These are phyloP conservation scores for Cinnamomum chago DNA, from an alignment of 164 flowering plant genomes.

Conservation along the genomic window DNA sequence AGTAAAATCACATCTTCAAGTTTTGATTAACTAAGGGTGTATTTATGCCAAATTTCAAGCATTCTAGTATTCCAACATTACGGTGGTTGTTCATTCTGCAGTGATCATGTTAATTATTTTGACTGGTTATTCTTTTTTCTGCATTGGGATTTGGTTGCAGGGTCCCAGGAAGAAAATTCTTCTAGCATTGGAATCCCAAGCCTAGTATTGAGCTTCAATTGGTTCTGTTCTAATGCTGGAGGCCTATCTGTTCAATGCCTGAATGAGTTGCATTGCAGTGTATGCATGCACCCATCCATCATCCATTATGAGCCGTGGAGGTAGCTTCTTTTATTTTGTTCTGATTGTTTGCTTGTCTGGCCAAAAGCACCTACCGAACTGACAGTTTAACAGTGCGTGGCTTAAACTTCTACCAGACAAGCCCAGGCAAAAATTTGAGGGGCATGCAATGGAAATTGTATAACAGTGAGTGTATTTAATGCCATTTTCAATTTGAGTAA, in stretches of 20 bases:
- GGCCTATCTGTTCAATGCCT: background rate
- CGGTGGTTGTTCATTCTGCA: background rate
- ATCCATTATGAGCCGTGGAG: constrained; percentile 5
- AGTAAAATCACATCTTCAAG: background rate
- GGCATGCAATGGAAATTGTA: too few species aligned
- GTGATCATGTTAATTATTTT: background rate
- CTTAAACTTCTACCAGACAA: too few species aligned
- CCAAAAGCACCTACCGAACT: background rate
- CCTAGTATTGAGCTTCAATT: constrained; percentile 9
- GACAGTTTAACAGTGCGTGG: too few species aligned
- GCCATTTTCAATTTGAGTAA: too few species aligned
- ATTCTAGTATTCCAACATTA: too few species aligned
- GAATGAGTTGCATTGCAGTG: background rate
- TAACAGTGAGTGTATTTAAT: too few species aligned
- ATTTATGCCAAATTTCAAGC: background rate
- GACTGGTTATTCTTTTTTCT: background rate
- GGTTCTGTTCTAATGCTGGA: background rate
- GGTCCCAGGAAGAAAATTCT: constrained; percentile 95
- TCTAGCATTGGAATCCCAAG: constrained; percentile 58
- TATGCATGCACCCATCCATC: background rate
- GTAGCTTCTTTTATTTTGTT: background rate
- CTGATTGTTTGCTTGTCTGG: background rate
- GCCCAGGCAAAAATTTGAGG: too few species aligned
- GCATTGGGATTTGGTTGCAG: constrained; percentile 31
- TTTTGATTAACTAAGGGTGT: background rate